phyloP scores from a whole-genome alignment of 345 rosid species.

The Boechera divaricarpa region DNA sequence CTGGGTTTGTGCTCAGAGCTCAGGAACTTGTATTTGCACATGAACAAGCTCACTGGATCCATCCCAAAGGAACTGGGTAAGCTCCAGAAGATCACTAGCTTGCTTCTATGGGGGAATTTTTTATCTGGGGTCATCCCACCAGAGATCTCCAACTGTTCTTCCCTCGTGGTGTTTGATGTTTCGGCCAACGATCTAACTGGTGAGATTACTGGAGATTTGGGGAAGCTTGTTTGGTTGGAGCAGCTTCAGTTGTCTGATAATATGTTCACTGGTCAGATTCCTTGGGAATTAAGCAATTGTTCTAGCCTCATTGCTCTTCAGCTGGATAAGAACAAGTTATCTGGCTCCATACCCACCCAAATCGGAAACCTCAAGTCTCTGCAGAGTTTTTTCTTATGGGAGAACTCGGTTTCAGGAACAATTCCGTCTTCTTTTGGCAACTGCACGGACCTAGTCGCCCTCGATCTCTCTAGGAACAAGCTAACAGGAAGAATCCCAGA shows the following conservation, averaged over 20 bases:
- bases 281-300: conserved; percentile 84
- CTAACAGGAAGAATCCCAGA: conserved; percentile 85
- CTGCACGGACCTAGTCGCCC: conserved; percentile 74
- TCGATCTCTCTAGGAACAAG: conserved; percentile 91
- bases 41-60: conserved; percentile 92
- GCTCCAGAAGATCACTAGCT: conserved; percentile 87
- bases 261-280: conserved; percentile 67
- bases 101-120: conserved; percentile 89
- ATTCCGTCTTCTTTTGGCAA: conserved; percentile 86
- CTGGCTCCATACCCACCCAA: conserved; percentile 80
- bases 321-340: conserved; percentile 87
- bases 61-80: conserved; percentile 80
- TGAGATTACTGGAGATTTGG: conserved; percentile 79
- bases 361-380: conserved; percentile 71
- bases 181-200: conserved; percentile 86
- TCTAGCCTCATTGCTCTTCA: conserved; percentile 83
- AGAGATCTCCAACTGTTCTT: conserved; percentile 86
- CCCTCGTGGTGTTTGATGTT: conserved; percentile 89
- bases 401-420: conserved; percentile 80
- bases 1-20: conserved; percentile 78
- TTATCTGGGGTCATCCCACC: conserved; percentile 80
- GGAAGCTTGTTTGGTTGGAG: conserved; percentile 74
- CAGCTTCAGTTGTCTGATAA: conserved; percentile 98
- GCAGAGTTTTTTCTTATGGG: conserved; percentile 95
- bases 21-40: conserved; percentile 87